Percentiles rank a stretch among this genome's conserved stretches.
phyloP scores from a whole-genome alignment of 805 yeast genomes.

The Candida schatavii region DNA sequence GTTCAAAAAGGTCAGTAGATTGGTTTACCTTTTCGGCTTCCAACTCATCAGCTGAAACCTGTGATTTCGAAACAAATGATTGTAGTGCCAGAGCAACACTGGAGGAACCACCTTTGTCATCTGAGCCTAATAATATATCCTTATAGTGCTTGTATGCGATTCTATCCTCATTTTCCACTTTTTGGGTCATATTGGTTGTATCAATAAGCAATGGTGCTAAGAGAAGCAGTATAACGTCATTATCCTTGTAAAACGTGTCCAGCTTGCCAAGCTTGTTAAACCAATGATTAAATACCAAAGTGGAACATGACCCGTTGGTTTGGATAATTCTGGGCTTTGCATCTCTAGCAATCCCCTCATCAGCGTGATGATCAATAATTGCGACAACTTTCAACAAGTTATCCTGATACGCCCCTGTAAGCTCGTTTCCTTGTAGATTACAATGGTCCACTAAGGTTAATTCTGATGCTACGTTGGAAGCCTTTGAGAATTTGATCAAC shows the following conservation, averaged over 20 bases:
- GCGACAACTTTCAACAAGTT: constrained; percentile 41
- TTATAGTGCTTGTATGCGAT: constrained; percentile 42
- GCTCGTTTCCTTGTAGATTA: constrained; percentile 50
- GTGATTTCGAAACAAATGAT: background rate
- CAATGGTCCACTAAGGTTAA: constrained; percentile 84
- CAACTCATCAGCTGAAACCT: background rate
- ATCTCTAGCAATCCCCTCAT: constrained; percentile 48
- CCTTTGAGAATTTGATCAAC: constrained; percentile 9
- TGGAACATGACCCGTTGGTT: constrained; percentile 74
- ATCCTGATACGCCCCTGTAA: constrained; percentile 25
- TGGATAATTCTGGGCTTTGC: constrained; percentile 62
- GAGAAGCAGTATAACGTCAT: constrained; percentile 45
- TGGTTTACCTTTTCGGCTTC: background rate
- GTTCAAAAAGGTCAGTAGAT: constrained; percentile 3
- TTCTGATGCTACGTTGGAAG: constrained; percentile 19
- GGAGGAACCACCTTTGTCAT: background rate
- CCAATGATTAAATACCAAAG: constrained; percentile 70
- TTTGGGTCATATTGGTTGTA: constrained; percentile 63
- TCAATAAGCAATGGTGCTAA: constrained; percentile 74
- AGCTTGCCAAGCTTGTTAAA: constrained; percentile 18
- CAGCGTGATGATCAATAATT: constrained; percentile 88
- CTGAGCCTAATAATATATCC: constrained; percentile 11
- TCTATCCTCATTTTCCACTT: constrained; percentile 60
- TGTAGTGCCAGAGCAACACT: background rate
- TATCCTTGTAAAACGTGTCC: constrained; percentile 14